A percentile compares a stretch with the other conserved stretches of the same genome.
Conservation (phyloP, 805 yeast genomes). For the Metschnikowia santaceciliae region DNA sequence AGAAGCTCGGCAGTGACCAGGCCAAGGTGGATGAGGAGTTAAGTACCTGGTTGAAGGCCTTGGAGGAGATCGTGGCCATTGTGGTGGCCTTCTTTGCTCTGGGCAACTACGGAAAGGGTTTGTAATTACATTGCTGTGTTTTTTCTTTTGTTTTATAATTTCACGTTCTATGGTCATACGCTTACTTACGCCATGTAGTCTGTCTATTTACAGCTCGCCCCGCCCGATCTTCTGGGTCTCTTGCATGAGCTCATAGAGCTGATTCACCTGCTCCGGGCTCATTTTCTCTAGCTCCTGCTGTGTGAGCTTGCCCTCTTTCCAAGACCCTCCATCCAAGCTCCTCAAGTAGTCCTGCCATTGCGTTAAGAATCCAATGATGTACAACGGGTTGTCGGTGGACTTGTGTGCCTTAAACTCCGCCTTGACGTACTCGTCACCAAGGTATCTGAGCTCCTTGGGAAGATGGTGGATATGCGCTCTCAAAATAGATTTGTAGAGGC, state of each 20-base stretch:
- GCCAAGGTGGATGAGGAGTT: conserved; percentile 64
- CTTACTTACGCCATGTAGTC: background rate
- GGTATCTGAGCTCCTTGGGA: conserved; percentile 63
- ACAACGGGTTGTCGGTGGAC: conserved; percentile 79
- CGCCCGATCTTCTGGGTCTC: conserved; percentile 48
- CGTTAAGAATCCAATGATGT: conserved; percentile 87
- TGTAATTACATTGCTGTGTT: conserved; percentile 34
- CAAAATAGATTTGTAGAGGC: conserved; percentile 72
- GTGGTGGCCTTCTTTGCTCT: conserved; percentile 71
- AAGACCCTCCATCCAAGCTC: conserved; percentile 46
- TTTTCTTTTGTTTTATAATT: background rate
- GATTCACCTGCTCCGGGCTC: conserved; percentile 88
- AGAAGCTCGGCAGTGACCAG: conserved; percentile 74
- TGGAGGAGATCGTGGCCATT: conserved; percentile 68
- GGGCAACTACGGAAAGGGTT: conserved; percentile 87
- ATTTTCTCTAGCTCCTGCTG: conserved; percentile 67
- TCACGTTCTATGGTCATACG: background rate
- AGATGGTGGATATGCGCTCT: conserved; percentile 68
- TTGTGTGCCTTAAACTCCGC: conserved; percentile 86
- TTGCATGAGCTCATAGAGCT: conserved; percentile 72
- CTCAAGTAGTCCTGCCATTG: conserved; percentile 88
- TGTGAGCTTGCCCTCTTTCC: conserved; percentile 49
- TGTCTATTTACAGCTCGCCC: conserved; percentile 1
- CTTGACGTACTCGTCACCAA: conserved; percentile 89
- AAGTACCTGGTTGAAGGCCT: conserved; percentile 67